phyloP scores from a whole-genome alignment of 2,329 filamentous ascomycete genomes.

The Penicillium sp. region DNA sequence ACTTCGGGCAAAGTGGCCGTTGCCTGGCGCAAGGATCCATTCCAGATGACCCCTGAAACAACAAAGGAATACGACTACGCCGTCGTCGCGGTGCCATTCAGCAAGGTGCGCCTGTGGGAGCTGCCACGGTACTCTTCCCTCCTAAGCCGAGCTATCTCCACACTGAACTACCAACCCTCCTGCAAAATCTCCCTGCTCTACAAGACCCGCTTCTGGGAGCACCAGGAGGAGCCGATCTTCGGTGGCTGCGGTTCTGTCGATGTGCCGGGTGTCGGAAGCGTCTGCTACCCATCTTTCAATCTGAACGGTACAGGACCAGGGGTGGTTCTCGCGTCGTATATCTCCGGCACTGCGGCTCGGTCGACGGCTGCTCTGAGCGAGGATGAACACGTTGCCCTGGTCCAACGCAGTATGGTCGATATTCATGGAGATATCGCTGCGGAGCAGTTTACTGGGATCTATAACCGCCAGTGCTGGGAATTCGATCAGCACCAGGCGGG shows the following conservation, averaged over 20 bases:
- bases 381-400: conserved; percentile 55
- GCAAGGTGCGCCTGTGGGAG: conserved; percentile 60
- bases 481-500: conserved; percentile 59
- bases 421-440: conserved; percentile 60
- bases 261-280: conserved; percentile 29
- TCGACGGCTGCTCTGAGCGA: conserved; percentile 23
- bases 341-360: conserved; percentile 25
- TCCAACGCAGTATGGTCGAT: conserved; percentile 63
- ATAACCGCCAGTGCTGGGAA: conserved; percentile 63
- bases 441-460: conserved; percentile 63
- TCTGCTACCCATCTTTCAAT: conserved; percentile 39
- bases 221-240: conserved; percentile 54
- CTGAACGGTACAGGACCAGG: conserved; percentile 37
- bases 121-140: conserved; percentile 54
- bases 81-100: conserved; percentile 63
- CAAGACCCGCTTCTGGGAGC: conserved; percentile 60
- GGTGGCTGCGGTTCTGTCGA: conserved; percentile 49
- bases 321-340: conserved; percentile 46
- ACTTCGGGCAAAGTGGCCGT: conserved; percentile 54
- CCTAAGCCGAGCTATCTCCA: conserved; percentile 47
- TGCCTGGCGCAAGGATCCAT: conserved; percentile 49
- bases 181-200: conserved; percentile 65
- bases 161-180: conserved; percentile 49
- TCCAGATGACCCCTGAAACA: conserved; percentile 43
- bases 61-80: conserved; percentile 61